A percentile compares a stretch with the other conserved stretches of the same genome.
Conservation (phyloP, 305 asterid species). For the Solanum hybrid region DNA sequence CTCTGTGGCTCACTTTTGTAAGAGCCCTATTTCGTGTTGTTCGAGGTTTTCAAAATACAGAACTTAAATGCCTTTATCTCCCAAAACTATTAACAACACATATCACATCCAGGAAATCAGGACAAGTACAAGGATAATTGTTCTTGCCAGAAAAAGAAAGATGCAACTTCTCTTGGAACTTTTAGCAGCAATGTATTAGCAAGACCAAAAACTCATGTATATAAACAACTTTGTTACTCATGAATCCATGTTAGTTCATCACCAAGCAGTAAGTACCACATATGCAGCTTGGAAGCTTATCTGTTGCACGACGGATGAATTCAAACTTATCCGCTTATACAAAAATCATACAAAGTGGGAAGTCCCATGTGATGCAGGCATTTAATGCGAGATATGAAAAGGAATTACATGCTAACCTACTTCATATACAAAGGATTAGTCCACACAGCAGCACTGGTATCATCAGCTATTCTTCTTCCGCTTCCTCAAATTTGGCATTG, state of each 20-base stretch:
- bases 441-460: background rate
- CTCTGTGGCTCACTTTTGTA: background rate
- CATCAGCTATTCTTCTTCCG: constrained; percentile 22
- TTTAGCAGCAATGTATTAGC: background rate
- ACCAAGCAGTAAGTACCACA: background rate
- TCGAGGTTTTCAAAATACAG: background rate
- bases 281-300: background rate
- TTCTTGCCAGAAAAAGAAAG: background rate
- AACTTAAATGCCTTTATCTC: background rate
- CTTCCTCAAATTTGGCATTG: constrained; percentile 83
- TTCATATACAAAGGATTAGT: background rate
- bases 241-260: background rate
- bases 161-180: background rate
- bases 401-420: background rate
- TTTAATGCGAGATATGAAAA: background rate
- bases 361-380: background rate
- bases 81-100: background rate
- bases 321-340: background rate
- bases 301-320: background rate
- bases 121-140: background rate
- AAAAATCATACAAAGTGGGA: background rate
- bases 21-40: background rate
- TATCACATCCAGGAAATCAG: background rate
- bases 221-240: background rate
- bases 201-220: background rate